Conservation (phyloP, 305 asterid species). For the Lippia alba region DNA sequence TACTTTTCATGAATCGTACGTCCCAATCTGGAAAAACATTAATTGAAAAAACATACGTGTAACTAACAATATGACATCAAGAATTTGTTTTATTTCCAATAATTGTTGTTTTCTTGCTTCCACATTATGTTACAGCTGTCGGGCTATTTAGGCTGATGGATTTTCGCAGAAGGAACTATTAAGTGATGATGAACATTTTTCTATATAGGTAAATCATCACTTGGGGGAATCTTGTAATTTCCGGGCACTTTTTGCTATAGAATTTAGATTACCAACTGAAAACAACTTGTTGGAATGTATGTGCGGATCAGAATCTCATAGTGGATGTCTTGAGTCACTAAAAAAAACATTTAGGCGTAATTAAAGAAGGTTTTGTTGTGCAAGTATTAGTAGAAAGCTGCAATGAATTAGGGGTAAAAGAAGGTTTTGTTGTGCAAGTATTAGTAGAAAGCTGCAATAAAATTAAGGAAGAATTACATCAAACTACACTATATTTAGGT, state of each 20-base stretch:
- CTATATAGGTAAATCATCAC: not conserved
- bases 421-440: too few species aligned
- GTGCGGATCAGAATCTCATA: too few species aligned
- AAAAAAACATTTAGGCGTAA: too few species aligned
- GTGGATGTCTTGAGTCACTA: too few species aligned
- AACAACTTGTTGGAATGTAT: not conserved
- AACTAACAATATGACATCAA: not conserved
- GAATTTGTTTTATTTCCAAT: not conserved
- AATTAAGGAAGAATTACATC: too few species aligned
- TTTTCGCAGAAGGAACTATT: not conserved
- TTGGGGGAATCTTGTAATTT: conserved; percentile 5
- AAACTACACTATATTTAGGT: too few species aligned
- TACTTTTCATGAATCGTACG: conserved; percentile 14
- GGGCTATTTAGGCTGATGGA: not conserved
- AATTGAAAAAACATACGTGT: conserved; percentile 7
- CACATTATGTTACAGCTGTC: not conserved
- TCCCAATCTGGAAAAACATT: not conserved
- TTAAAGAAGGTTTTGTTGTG: too few species aligned
- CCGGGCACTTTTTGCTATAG: not conserved
- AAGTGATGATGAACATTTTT: not conserved
- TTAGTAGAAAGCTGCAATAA: too few species aligned
- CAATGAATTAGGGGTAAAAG: too few species aligned
- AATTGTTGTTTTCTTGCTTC: not conserved
- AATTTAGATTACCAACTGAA: not conserved
- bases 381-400: too few species aligned